These are phyloP conservation scores for sorghum (Sorghum bicolor) DNA, from an alignment of 176 grass and related monocot genomes.

Conservation along the genomic window Sorghum_bicolor_NCBIv3 NC_012873.2:16301001-16301500, in stretches of 20 bases:
- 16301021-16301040: constrained; percentile 83
- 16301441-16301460: too few relatives aligned
- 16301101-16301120: constrained; percentile 59
- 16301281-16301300: background rate
- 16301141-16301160: constrained; percentile 82
- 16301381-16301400: background rate
- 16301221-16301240: background rate
- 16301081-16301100: constrained; percentile 53
- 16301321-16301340: background rate
- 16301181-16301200: background rate
- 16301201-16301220: background rate
- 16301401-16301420: background rate
- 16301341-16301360: background rate
- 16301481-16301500: background rate
- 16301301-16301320: background rate
- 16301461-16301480: background rate
- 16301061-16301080: constrained; percentile 51
- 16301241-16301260: background rate
- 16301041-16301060: constrained; percentile 80
- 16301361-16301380: background rate
- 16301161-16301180: background rate
- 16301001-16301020: constrained; percentile 50
- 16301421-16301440: too few relatives aligned
- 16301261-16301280: background rate
- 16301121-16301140: constrained; percentile 73